Evolutionary conservation across 179 eudicot species (phyloP).

Genomic region (Heliamphora pulchella): DNA sequence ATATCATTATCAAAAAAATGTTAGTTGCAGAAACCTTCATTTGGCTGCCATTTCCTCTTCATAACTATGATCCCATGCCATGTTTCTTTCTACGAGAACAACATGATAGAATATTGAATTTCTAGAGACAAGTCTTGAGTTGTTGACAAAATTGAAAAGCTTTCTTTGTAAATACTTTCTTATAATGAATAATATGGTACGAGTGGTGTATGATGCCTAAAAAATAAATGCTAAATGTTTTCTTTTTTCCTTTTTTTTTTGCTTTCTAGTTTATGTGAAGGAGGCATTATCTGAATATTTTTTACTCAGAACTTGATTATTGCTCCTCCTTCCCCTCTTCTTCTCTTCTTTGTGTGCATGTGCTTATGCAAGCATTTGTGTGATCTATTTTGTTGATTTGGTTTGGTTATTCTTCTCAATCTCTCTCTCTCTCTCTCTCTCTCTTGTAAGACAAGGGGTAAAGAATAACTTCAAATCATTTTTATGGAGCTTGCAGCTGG

Average conservation of each 20-base stretch:
- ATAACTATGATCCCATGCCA: no score
- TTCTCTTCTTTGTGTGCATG: not conserved
- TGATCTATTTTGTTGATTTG: no score
- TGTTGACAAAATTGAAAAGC: not conserved
- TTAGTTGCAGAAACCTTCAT: not conserved
- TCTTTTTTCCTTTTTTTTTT: not conserved
- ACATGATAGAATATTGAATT: not conserved
- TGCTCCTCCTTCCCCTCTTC: not conserved
- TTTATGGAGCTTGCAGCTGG: conserved; percentile 7
- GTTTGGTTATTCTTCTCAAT: no score
- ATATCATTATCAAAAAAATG: not conserved
- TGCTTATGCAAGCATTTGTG: not conserved
- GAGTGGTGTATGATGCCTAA: not conserved
- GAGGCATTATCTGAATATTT: not conserved
- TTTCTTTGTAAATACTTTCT: no score
- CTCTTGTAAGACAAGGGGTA: no score
- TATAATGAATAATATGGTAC: not conserved
- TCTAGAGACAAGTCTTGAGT: not conserved
- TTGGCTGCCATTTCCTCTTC: not conserved
- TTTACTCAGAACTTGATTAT: not conserved
- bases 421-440: no score
- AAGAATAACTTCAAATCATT: not conserved
- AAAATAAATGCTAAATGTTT: not conserved
- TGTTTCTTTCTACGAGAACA: not conserved
- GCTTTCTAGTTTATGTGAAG: not conserved